Percentiles rank a stretch among this genome's conserved stretches.
These are phyloP conservation scores for Tolypocladium cylindrosporum DNA, from an alignment of 2,329 filamentous ascomycete species.

Conservation along the genomic window DNA sequence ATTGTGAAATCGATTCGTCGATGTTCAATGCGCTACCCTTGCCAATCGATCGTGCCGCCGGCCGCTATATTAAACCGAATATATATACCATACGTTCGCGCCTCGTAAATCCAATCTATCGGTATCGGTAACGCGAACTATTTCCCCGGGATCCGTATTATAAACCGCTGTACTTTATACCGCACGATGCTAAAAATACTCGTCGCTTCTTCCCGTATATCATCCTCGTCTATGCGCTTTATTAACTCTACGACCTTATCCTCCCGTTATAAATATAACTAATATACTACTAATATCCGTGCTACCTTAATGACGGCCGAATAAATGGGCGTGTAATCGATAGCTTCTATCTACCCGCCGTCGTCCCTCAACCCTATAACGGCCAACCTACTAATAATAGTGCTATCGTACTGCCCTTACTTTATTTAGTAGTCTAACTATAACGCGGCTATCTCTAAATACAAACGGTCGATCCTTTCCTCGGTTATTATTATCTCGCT, in stretches of 20 bases:
- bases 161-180: conserved; percentile 6
- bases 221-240: background rate
- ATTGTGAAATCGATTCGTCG: conserved; percentile 2
- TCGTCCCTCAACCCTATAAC: conserved; percentile 4
- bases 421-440: no score
- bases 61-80: conserved; percentile 6
- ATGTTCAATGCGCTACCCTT: background rate
- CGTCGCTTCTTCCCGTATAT: background rate
- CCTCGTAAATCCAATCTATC: conserved; percentile 9
- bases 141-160: conserved; percentile 1
- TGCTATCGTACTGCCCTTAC: conserved; percentile 4
- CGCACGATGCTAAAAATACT: conserved; percentile 5
- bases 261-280: conserved; percentile 4
- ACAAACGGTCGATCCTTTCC: background rate
- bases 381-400: conserved; percentile 5
- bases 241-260: background rate
- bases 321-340: conserved; percentile 6
- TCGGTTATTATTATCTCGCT: background rate
- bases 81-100: conserved; percentile 2
- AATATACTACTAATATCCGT: conserved; percentile 5
- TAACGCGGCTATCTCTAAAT: background rate
- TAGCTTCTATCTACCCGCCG: background rate
- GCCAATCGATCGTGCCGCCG: conserved; percentile 3
- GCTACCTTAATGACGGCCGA: conserved; percentile 9
- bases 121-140: conserved; percentile 1